Conservation (phyloP, 441 rosid genomes). For the Raphanus hybrid region DNA sequence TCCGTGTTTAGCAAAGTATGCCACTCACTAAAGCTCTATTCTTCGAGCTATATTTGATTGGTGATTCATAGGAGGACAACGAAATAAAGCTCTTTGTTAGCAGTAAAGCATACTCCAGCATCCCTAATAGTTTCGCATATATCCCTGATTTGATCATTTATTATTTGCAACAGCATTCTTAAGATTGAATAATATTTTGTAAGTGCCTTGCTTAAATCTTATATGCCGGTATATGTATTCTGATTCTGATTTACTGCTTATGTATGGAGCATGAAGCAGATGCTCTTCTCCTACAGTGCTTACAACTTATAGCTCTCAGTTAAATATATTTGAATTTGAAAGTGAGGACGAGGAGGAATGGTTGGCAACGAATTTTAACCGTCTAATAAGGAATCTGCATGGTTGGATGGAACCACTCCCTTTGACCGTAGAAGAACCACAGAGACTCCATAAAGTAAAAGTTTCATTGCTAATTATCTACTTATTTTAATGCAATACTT, state of each 20-base stretch:
- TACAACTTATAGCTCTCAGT: constrained; percentile 23
- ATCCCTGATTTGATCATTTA: neutral
- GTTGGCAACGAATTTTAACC: constrained; percentile 35
- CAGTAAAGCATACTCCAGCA: constrained; percentile 4
- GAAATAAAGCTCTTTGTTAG: neutral
- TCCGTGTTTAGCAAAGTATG: neutral
- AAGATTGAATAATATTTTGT: constrained; percentile 4
- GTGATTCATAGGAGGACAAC: neutral
- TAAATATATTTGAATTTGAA: constrained; percentile 21
- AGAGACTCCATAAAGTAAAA: constrained; percentile 25
- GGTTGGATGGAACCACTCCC: constrained; percentile 40
- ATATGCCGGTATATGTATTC: neutral
- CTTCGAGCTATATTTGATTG: neutral
- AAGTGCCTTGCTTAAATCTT: neutral
- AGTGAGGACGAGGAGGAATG: constrained; percentile 30
- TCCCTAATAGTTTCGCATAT: neutral
- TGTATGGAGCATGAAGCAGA: constrained; percentile 29
- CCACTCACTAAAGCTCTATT: neutral
- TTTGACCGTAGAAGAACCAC: constrained; percentile 38
- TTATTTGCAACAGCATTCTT: constrained; percentile 5
- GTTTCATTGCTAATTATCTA: constrained; percentile 9
- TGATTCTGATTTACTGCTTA: constrained; percentile 9
- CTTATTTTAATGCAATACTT: neutral
- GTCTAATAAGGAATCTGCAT: constrained; percentile 38
- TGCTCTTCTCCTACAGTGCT: constrained; percentile 26